Evolutionary conservation across 1,139 yeast genomes (phyloP).

Genomic region (Yamadazyma epiphylla): DNA sequence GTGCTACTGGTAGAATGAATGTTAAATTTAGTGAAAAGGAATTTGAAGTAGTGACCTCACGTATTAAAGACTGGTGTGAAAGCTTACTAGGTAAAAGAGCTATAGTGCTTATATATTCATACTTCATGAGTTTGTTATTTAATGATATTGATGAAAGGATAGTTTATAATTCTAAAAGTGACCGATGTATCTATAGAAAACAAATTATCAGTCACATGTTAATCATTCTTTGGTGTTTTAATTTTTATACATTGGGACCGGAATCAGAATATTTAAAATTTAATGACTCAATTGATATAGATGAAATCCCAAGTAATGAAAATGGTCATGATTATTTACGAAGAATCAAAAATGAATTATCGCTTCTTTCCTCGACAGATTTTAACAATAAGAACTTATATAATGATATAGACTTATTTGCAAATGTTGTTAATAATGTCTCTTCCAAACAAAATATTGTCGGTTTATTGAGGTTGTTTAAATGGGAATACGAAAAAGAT

Average conservation of each 20-base stretch:
- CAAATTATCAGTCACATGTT: slow-evolving; percentile 33
- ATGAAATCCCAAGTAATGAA: slow-evolving; percentile 18
- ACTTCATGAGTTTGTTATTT: slow-evolving; percentile 44
- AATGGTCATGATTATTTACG: slow-evolving; percentile 38
- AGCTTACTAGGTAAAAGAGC: slow-evolving; percentile 13
- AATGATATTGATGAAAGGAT: background rate
- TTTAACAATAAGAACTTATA: slow-evolving; percentile 17
- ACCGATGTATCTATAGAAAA: slow-evolving; percentile 46
- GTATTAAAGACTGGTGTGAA: slow-evolving; percentile 48
- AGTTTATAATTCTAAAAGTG: slow-evolving; percentile 43
- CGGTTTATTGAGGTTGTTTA: slow-evolving; percentile 32
- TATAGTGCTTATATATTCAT: slow-evolving; percentile 50
- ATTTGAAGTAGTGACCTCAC: slow-evolving; percentile 41
- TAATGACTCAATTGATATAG: slow-evolving; percentile 4
- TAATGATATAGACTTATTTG: slow-evolving; percentile 14
- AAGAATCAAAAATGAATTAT: slow-evolving; percentile 28
- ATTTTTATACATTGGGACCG: slow-evolving; percentile 36
- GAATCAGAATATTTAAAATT: slow-evolving; percentile 22
- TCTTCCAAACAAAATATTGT: slow-evolving; percentile 28
- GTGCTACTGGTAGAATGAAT: slow-evolving; percentile 75
- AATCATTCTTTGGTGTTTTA: slow-evolving; percentile 46
- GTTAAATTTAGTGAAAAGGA: slow-evolving; percentile 56
- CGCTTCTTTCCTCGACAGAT: slow-evolving; percentile 15
- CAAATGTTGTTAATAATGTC: slow-evolving; percentile 13
- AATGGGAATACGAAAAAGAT: slow-evolving; percentile 7